Percentiles rank a stretch among this genome's conserved stretches.
These are phyloP conservation scores for Aspergillus fumigatus DNA, from an alignment of 2,329 filamentous ascomycete genomes.

Conservation along the genomic window DNA sequence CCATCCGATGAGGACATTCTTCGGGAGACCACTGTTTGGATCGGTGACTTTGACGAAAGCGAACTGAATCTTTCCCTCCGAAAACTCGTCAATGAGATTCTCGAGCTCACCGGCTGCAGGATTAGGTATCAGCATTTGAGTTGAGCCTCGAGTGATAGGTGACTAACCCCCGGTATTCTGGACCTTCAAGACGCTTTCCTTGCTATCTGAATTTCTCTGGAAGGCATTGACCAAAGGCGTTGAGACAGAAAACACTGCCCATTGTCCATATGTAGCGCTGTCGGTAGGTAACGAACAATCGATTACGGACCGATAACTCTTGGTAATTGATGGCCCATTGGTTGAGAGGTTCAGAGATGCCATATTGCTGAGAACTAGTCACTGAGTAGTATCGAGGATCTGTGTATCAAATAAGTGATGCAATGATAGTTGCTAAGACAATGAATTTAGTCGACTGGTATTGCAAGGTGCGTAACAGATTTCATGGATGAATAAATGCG, in stretches of 20 bases:
- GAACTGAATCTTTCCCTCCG: constrained; percentile 93
- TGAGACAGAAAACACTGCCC: constrained; percentile 91
- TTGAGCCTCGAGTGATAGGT: no score
- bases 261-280: constrained; percentile 82
- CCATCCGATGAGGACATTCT: constrained; percentile 91
- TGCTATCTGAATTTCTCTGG: constrained; percentile 71
- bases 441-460: neutral
- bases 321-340: constrained; percentile 73
- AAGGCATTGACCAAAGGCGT: constrained; percentile 91
- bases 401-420: neutral
- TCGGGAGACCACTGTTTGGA: constrained; percentile 82
- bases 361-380: constrained; percentile 47
- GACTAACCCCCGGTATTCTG: constrained; percentile 79
- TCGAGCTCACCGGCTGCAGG: constrained; percentile 76
- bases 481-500: neutral
- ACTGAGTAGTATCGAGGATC: neutral
- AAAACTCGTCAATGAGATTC: constrained; percentile 92
- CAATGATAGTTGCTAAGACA: neutral
- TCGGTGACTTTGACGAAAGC: constrained; percentile 96
- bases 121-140: constrained; percentile 15
- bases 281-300: constrained; percentile 55
- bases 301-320: constrained; percentile 68
- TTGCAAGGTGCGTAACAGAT: neutral
- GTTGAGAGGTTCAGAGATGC: constrained; percentile 74
- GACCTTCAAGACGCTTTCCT: constrained; percentile 94